Conservation (phyloP, 176 grass and related monocot genomes). For the Aechmea fasciata region DNA sequence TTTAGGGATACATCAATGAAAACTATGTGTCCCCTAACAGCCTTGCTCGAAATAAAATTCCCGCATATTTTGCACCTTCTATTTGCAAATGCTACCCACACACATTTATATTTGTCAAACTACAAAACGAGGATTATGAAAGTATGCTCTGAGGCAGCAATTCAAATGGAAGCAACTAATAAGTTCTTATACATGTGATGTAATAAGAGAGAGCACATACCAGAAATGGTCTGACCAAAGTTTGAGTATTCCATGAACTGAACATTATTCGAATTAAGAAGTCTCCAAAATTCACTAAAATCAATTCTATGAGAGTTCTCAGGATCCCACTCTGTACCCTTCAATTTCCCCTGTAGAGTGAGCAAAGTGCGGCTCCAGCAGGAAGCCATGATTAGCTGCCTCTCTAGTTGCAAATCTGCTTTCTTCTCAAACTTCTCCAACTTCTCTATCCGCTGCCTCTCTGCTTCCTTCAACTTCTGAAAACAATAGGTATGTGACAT, state of each 20-base stretch:
- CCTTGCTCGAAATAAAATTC: too few species aligned
- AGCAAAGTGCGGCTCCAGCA: slow-evolving; percentile 24
- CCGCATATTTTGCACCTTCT: too few species aligned
- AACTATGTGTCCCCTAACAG: too few species aligned
- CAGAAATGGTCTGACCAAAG: slow-evolving; percentile 27
- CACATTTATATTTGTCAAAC: background rate
- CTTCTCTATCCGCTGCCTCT: slow-evolving; percentile 24
- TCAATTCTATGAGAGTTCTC: slow-evolving; percentile 31
- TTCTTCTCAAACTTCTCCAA: slow-evolving; percentile 29
- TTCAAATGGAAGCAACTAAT: slow-evolving; percentile 4
- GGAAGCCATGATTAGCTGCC: slow-evolving; percentile 27
- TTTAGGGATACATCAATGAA: background rate
- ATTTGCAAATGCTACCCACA: background rate
- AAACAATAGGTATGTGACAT: background rate
- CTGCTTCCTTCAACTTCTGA: slow-evolving; percentile 28
- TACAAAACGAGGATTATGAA: background rate
- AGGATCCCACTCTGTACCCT: slow-evolving; percentile 33
- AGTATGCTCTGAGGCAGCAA: background rate
- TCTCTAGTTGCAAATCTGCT: slow-evolving; percentile 28
- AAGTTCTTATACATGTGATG: background rate
- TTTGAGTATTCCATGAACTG: slow-evolving; percentile 40
- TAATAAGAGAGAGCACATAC: slow-evolving; percentile 11
- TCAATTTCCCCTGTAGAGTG: slow-evolving; percentile 31
- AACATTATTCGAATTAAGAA: slow-evolving; percentile 33
- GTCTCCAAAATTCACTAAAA: slow-evolving; percentile 30